These are phyloP conservation scores for Endogone sp. DNA, from an alignment of 192 early-diverging fungal species.

Conservation along the genomic window DNA sequence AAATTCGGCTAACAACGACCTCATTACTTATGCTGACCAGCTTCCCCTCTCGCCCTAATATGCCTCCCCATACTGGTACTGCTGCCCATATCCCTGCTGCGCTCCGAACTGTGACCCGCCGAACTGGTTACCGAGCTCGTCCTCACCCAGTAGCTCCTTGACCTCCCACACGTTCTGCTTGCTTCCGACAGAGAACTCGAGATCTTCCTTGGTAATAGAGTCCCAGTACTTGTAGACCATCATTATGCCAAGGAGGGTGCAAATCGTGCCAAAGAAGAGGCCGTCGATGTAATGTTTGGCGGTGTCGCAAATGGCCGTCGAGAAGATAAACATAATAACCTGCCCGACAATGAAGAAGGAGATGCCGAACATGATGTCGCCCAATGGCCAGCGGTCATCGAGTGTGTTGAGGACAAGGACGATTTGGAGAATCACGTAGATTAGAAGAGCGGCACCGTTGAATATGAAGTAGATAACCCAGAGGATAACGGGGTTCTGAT, in stretches of 20 bases:
- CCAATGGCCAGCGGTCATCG: slow-evolving; percentile 95
- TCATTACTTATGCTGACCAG: too few species aligned
- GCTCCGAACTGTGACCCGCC: slow-evolving; percentile 21
- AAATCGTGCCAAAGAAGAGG: slow-evolving; percentile 92
- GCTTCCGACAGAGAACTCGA: slow-evolving; percentile 83
- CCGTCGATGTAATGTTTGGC: slow-evolving; percentile 97
- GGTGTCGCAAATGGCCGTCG: slow-evolving; percentile 75
- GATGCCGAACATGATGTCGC: slow-evolving; percentile 87
- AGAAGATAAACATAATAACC: slow-evolving; percentile 79
- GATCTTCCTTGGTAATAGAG: slow-evolving; percentile 96
- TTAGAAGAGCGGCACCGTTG: slow-evolving; percentile 71
- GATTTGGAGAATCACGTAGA: slow-evolving; percentile 90
- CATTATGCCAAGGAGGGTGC: slow-evolving; percentile 91
- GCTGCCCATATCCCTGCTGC: slow-evolving; percentile 10
- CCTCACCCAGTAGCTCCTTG: slow-evolving; percentile 62
- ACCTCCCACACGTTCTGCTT: slow-evolving; percentile 82
- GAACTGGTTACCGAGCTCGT: slow-evolving; percentile 35
- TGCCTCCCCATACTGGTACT: slow-evolving; percentile 1
- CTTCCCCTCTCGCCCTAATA: too few species aligned
- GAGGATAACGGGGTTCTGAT: slow-evolving; percentile 62
- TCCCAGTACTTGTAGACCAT: slow-evolving; percentile 99
- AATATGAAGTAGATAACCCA: slow-evolving; percentile 90
- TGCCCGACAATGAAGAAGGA: slow-evolving; percentile 86
- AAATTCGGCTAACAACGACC: too few species aligned
- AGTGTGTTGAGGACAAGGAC: slow-evolving; percentile 92